Evolutionary conservation across 768 basidiomycete genomes (phyloP), one percentile per base, ranked within the genome.

Genomic region (Podaxis sp.): DNA sequence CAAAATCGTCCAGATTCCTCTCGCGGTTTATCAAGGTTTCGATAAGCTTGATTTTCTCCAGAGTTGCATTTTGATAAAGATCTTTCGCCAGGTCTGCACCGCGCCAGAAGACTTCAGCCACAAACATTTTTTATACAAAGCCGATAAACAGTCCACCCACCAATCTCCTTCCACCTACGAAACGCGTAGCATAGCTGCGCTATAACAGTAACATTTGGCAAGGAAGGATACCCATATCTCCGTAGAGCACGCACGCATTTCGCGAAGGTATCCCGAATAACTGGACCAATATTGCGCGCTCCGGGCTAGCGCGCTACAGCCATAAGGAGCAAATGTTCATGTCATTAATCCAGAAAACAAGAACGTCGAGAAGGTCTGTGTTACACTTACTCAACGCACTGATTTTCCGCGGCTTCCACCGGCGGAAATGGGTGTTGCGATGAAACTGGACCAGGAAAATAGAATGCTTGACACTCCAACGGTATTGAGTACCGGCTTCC

Each of bases 211-310:
- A 24, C 13, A 28, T 55, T 44, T 44, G 13, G 57, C 52, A 38
- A 38, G 57, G 60, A 55, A 52, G 62, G 67, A 66, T 54, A 63
- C 33, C n/a, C 26, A 26, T 36, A 59, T 39, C 39, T 11, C 46
- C 24, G 57, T 57, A 42, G n/a, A 57, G 53, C 48, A 84, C 89
- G 72, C 70, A 89, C 90, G 84, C 61, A 90, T 80, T 79, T 92
- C 90, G 49, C 90, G 84, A 56, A 93, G 79, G 73, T 93, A 92
- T 0, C 91, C 91, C 2, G 91, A 93, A 72, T 92, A 92, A 61
- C 89, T 91, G 3, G 91, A 91, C 91, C 91, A 93, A 68, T 87
- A 88, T 68, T 93, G 91, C 7, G 90, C 84, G 69, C 91, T 92
- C 54, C 90, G 79, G 15, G 90, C 86, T 9, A 93, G 74, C 12